A percentile compares a stretch with the other conserved stretches of the same genome.
Evolutionary conservation across 2,329 filamentous ascomycete genomes (phyloP).

Genomic region (Aspergillus texensis): DNA sequence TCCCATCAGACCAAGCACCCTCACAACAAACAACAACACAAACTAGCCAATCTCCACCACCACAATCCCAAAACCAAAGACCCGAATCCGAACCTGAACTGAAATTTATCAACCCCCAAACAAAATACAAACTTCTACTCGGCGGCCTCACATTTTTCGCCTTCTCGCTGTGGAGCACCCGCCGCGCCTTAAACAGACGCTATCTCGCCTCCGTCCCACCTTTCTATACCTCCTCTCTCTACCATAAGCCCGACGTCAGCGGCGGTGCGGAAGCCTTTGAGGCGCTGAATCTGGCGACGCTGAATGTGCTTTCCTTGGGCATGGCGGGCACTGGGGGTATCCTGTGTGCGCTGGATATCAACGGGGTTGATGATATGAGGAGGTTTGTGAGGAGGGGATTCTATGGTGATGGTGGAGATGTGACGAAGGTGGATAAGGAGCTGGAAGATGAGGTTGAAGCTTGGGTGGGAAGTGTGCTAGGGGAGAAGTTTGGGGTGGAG

Average conservation of each 20-base stretch:
- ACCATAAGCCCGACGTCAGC: constrained; percentile 53
- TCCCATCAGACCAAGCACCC: constrained; percentile 1
- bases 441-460: constrained; percentile 57
- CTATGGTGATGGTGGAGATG: constrained; percentile 58
- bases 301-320: constrained; percentile 77
- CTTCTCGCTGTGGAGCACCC: constrained; percentile 70
- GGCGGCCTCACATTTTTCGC: constrained; percentile 76
- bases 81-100: neutral
- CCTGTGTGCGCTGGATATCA: constrained; percentile 77
- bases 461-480: constrained; percentile 54
- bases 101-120: constrained; percentile 2
- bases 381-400: constrained; percentile 58
- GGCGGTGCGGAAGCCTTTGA: constrained; percentile 75
- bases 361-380: constrained; percentile 66
- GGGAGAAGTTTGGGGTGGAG: constrained; percentile 51
- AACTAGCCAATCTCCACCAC: neutral
- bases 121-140: constrained; percentile 60
- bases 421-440: constrained; percentile 50
- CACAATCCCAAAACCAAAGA: neutral
- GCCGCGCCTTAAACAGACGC: constrained; percentile 69
- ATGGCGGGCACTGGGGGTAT: constrained; percentile 75
- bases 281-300: constrained; percentile 81
- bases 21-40: constrained; percentile 11
- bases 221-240: constrained; percentile 64
- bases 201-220: constrained; percentile 64